Conservation (phyloP, 2,329 filamentous ascomycete species). For the Colletotrichum lindemuthianum region DNA sequence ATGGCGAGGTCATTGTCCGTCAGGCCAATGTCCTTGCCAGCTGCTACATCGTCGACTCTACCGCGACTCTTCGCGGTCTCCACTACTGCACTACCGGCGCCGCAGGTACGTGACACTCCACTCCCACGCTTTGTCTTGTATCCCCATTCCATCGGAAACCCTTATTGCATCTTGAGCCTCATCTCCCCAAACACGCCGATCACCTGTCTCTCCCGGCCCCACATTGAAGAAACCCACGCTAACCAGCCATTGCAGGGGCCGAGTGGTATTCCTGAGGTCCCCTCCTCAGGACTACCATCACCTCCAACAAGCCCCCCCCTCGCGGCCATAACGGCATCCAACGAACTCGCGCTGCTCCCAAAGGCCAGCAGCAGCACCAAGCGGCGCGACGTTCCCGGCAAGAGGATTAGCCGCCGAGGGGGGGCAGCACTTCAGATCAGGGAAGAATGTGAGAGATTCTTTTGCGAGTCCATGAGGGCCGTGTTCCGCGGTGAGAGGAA, state of each 20-base stretch:
- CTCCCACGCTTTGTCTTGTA: neutral
- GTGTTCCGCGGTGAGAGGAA: conserved; percentile 97
- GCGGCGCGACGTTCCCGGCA: conserved; percentile 51
- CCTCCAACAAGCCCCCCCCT: conserved; percentile 91
- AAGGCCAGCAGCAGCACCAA: conserved; percentile 56
- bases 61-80: conserved; percentile 80
- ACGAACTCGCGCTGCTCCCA: conserved; percentile 72
- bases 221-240: neutral
- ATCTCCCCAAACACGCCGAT: conserved; percentile 36
- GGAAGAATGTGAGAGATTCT: conserved; percentile 99
- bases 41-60: conserved; percentile 85
- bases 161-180: conserved; percentile 14
- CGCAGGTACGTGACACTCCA: conserved; percentile 66
- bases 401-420: conserved; percentile 70
- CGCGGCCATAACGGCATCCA: conserved; percentile 75
- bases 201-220: conserved; percentile 7
- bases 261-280: conserved; percentile 97
- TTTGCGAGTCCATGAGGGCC: conserved; percentile 93
- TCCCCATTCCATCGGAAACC: neutral
- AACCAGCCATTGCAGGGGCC: conserved; percentile 64
- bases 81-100: conserved; percentile 96
- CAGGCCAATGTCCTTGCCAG: conserved; percentile 85
- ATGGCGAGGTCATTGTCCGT: conserved; percentile 72
- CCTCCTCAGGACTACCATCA: conserved; percentile 84
- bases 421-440: conserved; percentile 96